Percentiles rank a stretch among this genome's conserved stretches.
Evolutionary conservation across 208 protist species (phyloP).

Genomic region (Trypanosomatidae sp.): DNA sequence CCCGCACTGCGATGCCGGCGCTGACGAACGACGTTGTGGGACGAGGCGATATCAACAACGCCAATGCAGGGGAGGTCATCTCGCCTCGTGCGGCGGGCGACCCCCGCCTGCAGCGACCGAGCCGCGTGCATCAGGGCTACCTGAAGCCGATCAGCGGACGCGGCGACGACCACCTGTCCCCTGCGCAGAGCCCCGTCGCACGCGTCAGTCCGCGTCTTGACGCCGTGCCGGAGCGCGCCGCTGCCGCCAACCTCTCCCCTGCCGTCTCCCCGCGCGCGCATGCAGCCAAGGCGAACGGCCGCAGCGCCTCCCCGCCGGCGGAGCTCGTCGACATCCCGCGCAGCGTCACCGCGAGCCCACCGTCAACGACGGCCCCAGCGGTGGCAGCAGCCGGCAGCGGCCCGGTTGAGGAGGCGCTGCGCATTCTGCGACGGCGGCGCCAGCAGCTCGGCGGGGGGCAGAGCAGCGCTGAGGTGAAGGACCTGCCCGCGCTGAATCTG

Average conservation of each 20-base stretch:
- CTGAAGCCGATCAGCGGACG: constrained; percentile 21
- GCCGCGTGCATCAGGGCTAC: constrained; percentile 16
- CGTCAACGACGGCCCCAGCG: not conserved
- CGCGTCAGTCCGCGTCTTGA: constrained; percentile 1
- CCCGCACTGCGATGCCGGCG: not conserved
- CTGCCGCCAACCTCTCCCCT: not conserved
- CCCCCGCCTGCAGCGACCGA: constrained; percentile 18
- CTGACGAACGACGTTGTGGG: not conserved
- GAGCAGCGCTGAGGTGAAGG: constrained; percentile 8
- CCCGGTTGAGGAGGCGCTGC: constrained; percentile 17
- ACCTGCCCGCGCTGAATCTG: constrained; percentile 18
- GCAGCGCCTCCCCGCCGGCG: not conserved
- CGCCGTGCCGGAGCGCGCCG: constrained; percentile 4
- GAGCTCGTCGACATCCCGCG: constrained; percentile 18
- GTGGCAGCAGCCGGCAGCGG: not conserved
- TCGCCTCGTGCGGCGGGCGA: constrained; percentile 7
- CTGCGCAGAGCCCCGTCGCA: not conserved
- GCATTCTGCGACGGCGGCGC: constrained; percentile 10
- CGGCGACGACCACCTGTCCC: constrained; percentile 10
- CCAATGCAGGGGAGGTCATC: not conserved
- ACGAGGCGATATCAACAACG: not conserved
- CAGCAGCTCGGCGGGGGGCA: constrained; percentile 11
- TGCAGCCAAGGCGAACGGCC: too few relatives aligned
- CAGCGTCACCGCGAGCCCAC: too few relatives aligned
- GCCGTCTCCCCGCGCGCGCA: constrained; percentile 9